Percentiles rank a stretch among this genome's conserved stretches.
Conservation (phyloP, 2,329 filamentous ascomycete species). For the Fusarium irregulare region DNA sequence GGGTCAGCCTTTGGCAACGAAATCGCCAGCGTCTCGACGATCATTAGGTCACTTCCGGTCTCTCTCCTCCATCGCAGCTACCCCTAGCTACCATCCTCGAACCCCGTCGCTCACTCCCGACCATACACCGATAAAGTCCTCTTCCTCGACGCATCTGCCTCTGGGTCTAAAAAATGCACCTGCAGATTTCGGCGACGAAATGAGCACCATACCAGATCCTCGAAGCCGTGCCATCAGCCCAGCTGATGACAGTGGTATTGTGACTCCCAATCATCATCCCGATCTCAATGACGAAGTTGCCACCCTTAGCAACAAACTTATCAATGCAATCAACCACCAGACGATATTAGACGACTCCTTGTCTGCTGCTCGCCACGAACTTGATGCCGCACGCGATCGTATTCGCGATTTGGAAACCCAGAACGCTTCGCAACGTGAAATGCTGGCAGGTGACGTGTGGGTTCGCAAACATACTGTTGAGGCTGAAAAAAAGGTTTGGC, state of each 20-base stretch:
- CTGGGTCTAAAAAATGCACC: conserved; percentile 53
- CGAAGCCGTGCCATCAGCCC: conserved; percentile 65
- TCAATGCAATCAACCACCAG: conserved; percentile 97
- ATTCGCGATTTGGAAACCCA: conserved; percentile 74
- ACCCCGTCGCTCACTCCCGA: conserved; percentile 51
- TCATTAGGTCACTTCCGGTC: conserved; percentile 64
- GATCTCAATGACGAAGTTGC: conserved; percentile 81
- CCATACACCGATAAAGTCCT: conserved; percentile 54
- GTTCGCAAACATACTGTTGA: conserved; percentile 81
- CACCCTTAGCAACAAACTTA: conserved; percentile 91
- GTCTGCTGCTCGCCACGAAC: conserved; percentile 82
- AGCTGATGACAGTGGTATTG: conserved; percentile 50
- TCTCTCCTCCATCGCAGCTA: conserved; percentile 63
- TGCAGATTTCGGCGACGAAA: conserved; percentile 65
- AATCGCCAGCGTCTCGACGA: conserved; percentile 45
- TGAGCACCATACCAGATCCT: conserved; percentile 77
- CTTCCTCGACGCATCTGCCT: conserved; percentile 52
- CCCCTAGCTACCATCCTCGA: conserved; percentile 53
- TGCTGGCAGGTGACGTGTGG: conserved; percentile 79
- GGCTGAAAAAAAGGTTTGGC: conserved; percentile 71
- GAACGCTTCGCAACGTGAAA: conserved; percentile 75
- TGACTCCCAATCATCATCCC: conserved; percentile 59
- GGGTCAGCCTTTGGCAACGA: conserved; percentile 56
- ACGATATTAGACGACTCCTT: conserved; percentile 91
- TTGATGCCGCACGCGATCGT: conserved; percentile 76